Conservation (phyloP, 805 yeast species). For the Yarrowia sp. region DNA sequence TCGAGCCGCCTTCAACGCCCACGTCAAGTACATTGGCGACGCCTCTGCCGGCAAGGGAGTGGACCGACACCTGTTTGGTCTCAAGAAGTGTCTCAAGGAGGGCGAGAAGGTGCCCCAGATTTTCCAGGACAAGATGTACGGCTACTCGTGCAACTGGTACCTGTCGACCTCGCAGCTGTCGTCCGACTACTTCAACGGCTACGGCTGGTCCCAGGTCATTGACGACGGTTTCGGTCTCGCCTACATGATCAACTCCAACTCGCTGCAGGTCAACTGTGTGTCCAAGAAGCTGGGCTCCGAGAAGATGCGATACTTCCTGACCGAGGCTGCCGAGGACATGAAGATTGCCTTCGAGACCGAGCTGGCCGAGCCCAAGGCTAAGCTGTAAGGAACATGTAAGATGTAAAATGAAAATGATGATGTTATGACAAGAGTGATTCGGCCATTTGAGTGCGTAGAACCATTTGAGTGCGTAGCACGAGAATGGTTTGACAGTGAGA, state of each 20-base stretch:
- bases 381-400: slow-evolving; percentile 46
- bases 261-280: slow-evolving; percentile 84
- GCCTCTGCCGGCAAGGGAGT: slow-evolving; percentile 90
- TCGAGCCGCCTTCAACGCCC: slow-evolving; percentile 75
- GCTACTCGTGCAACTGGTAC: slow-evolving; percentile 84
- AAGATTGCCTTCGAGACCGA: slow-evolving; percentile 62
- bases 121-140: slow-evolving; percentile 76
- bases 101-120: slow-evolving; percentile 68
- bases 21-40: slow-evolving; percentile 70
- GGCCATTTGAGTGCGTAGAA: no score
- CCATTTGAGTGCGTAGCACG: slow-evolving; percentile 3
- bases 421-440: neutral
- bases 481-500: neutral
- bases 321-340: slow-evolving; percentile 82
- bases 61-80: slow-evolving; percentile 92
- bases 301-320: slow-evolving; percentile 67
- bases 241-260: slow-evolving; percentile 86
- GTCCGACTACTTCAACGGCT: slow-evolving; percentile 83
- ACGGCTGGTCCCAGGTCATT: slow-evolving; percentile 95
- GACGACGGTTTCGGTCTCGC: slow-evolving; percentile 95
- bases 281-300: slow-evolving; percentile 63
- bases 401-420: slow-evolving; percentile 15
- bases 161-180: slow-evolving; percentile 89
- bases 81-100: slow-evolving; percentile 69
- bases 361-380: slow-evolving; percentile 47